These are phyloP conservation scores for Paecilomyces sp. DNA, from an alignment of 2,329 filamentous ascomycete genomes.

Conservation along the genomic window DNA sequence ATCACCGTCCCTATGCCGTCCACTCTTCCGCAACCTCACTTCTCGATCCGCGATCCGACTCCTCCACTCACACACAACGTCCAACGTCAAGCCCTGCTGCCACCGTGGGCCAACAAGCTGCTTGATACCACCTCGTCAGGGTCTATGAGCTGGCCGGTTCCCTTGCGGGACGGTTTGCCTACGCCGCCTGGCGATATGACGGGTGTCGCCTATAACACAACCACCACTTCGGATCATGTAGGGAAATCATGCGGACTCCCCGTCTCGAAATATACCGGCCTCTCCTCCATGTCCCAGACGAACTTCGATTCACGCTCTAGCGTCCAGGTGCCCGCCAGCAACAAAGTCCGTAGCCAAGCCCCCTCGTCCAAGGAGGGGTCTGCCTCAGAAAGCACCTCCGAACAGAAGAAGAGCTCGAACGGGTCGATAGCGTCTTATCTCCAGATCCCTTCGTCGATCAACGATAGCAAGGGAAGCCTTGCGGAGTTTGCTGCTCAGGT, in stretches of 20 bases:
- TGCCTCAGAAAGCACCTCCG: slow-evolving; percentile 11
- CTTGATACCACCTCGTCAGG: slow-evolving; percentile 8
- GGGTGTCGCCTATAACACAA: slow-evolving; percentile 30
- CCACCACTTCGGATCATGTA: slow-evolving; percentile 24
- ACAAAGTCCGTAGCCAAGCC: slow-evolving; percentile 16
- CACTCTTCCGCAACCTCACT: slow-evolving; percentile 18
- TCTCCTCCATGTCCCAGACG: slow-evolving; percentile 12
- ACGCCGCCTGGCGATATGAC: slow-evolving; percentile 37
- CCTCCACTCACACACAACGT: slow-evolving; percentile 16
- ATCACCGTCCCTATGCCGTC: slow-evolving; percentile 25
- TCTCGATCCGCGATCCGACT: slow-evolving; percentile 19
- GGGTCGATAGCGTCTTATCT: slow-evolving; percentile 46
- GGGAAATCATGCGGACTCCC: slow-evolving; percentile 18
- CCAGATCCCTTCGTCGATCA: slow-evolving; percentile 69
- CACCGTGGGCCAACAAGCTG: slow-evolving; percentile 8
- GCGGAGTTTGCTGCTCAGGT: slow-evolving; percentile 81
- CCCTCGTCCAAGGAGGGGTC: slow-evolving; percentile 14
- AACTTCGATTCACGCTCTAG: slow-evolving; percentile 14
- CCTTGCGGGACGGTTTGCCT: slow-evolving; percentile 33
- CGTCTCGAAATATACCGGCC: slow-evolving; percentile 16
- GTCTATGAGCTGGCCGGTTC: slow-evolving; percentile 24
- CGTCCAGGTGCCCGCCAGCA: slow-evolving; percentile 13
- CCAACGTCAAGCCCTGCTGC: slow-evolving; percentile 6
- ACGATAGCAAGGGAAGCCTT: slow-evolving; percentile 65
- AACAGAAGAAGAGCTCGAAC: slow-evolving; percentile 19